phyloP scores from a whole-genome alignment of 2,329 filamentous ascomycete genomes.

The Sarocladium brachiariae region DNA sequence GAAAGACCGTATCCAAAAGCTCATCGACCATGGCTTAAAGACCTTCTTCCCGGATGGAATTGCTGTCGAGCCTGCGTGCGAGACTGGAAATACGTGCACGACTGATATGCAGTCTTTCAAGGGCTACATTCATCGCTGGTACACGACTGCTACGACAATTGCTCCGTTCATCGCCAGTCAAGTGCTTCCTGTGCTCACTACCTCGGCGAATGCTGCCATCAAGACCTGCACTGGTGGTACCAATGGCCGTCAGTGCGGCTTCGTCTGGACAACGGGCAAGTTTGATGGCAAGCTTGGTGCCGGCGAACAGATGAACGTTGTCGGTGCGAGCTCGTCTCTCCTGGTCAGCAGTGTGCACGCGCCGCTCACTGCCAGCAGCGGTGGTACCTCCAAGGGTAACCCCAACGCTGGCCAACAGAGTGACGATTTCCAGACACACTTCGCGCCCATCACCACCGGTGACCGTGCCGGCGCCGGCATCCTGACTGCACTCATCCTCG shows the following conservation, averaged over 20 bases:
- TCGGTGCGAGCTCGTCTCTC: slow-evolving; percentile 44
- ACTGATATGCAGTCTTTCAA: slow-evolving; percentile 69
- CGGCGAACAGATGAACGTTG: slow-evolving; percentile 49
- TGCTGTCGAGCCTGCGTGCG: slow-evolving; percentile 56
- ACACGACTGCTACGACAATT: slow-evolving; percentile 53
- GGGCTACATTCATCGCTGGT: slow-evolving; percentile 61
- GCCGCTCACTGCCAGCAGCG: slow-evolving; percentile 36
- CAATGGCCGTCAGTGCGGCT: slow-evolving; percentile 54
- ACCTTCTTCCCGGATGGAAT: slow-evolving; percentile 49
- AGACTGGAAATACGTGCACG: slow-evolving; percentile 51
- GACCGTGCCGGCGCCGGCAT: slow-evolving; percentile 38
- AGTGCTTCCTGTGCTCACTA: slow-evolving; percentile 52
- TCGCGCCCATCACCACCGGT: slow-evolving; percentile 7
- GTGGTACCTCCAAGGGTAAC: slow-evolving; percentile 38
- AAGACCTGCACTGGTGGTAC: slow-evolving; percentile 55
- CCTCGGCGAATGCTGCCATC: slow-evolving; percentile 53
- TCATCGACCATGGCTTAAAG: slow-evolving; percentile 29
- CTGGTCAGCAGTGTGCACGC: slow-evolving; percentile 30
- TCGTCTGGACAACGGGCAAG: slow-evolving; percentile 45
- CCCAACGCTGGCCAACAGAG: slow-evolving; percentile 23
- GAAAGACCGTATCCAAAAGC: slow-evolving; percentile 39
- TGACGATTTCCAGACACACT: background rate
- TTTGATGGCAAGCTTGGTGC: slow-evolving; percentile 47
- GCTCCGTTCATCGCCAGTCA: slow-evolving; percentile 49
- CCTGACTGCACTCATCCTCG: slow-evolving; percentile 38